phyloP scores from a whole-genome alignment of 1,284 basidiomycete genomes.

The Trichosporon sp. region DNA sequence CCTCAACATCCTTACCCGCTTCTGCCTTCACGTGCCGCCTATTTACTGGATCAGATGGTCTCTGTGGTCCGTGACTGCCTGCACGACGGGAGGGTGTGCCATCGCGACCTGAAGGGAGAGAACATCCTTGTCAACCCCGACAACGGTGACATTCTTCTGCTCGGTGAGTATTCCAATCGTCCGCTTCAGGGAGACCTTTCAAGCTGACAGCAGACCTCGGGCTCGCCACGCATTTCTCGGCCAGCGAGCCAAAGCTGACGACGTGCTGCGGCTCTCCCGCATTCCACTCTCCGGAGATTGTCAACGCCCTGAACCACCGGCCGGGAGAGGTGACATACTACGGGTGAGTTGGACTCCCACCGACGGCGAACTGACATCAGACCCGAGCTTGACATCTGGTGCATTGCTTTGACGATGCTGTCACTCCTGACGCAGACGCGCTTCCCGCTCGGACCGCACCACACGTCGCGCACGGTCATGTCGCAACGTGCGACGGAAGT shows the following conservation, averaged over 20 bases:
- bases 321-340: conserved; percentile 52
- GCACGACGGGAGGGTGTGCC: conserved; percentile 53
- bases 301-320: conserved; percentile 51
- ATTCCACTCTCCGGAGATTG: conserved; percentile 54
- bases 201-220: conserved; percentile 50
- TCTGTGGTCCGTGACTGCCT: conserved; percentile 52
- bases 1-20: conserved; percentile 30
- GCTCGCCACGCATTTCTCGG: conserved; percentile 55
- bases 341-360: conserved; percentile 30
- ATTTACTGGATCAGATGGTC: conserved; percentile 54
- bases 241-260: conserved; percentile 53
- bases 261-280: conserved; percentile 56
- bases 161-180: conserved; percentile 33
- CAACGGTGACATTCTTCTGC: conserved; percentile 47
- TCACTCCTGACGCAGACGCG: conserved; percentile 51
- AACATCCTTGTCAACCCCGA: conserved; percentile 43
- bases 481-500: conserved; percentile 49
- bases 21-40: conserved; percentile 51
- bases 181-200: not conserved
- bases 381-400: conserved; percentile 57
- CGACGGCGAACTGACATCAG: conserved; percentile 38
- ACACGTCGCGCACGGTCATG: conserved; percentile 51
- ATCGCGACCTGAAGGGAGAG: conserved; percentile 55
- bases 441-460: conserved; percentile 54
- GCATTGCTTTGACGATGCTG: conserved; percentile 53